Evolutionary conservation across 1,139 yeast species (phyloP), one percentile per base, ranked within the genome.

Genomic region (Yamadazyma spencermartinsiae): DNA sequence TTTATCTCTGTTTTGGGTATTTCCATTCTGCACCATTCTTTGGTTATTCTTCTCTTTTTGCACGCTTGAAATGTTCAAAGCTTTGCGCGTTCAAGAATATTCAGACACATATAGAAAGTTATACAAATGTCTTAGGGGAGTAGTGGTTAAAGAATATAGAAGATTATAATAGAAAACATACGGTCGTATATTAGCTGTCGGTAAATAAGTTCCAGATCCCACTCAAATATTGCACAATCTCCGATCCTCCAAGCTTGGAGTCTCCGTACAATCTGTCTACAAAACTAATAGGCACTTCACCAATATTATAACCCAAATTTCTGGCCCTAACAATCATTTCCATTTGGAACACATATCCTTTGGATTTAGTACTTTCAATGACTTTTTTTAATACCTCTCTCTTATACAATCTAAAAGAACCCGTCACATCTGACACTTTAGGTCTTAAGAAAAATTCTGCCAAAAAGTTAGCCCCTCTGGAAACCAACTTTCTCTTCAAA

Each of bases 331-430:
- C 94, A 81, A 84, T 82, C 90, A 85, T 83, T 62, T 85, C 94
- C 94, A 85, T 85, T 65, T 85, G 94, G 77, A 85, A 85, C 36
- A 85, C 94, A 51, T 85, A 85, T 34, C 94, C 94, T 66, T 85
- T 85, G 34, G 87, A 79, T 61, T 79, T 75, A 39, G 92, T 84
- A 39, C 74, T 85, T 37, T 71, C 76, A 50, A 85, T 85, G 50
- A 85, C 79, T 59, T 79, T 77, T 48, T 78, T 74, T 57, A 85
- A 71, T 2, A 76, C 90, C 2, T 74, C 79, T 61, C 82, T 84
- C 63, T 82, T 83, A 71, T 85, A 85, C 49, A 85, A 74, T 57
- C 92, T 76, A 74, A 78, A 85, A 28, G 88, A 80, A 21, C 94
- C 94, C 18, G 94, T 85, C 54, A 84, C 73, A 60, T 85, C 94